These are phyloP conservation scores for Cytauxzoon felis DNA, from an alignment of 169 alveolate genomes.

Conservation along the genomic window DNA sequence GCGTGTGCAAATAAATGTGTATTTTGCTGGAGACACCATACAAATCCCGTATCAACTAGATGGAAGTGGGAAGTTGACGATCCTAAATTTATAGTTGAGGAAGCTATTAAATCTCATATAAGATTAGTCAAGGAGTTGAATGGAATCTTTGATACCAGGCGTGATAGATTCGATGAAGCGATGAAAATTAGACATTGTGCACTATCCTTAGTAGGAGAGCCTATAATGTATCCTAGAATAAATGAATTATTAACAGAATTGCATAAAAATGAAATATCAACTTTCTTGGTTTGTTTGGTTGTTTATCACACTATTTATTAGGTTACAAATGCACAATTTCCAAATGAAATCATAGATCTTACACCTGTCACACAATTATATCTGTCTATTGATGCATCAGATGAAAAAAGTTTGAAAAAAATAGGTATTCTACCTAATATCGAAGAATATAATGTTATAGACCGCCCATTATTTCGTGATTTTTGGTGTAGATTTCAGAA, in stretches of 20 bases:
- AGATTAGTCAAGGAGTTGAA: conserved; percentile 67
- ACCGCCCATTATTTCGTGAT: conserved; percentile 82
- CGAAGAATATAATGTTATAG: conserved; percentile 15
- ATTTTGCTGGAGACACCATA: conserved; percentile 90
- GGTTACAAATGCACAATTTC: conserved; percentile 87
- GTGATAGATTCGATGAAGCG: conserved; percentile 66
- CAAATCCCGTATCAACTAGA: conserved; percentile 80
- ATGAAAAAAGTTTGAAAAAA: conserved; percentile 65
- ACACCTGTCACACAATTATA: conserved; percentile 80
- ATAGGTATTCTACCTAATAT: conserved; percentile 16
- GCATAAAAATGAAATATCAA: conserved; percentile 76
- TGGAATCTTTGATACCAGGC: conserved; percentile 65
- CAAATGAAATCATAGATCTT: conserved; percentile 73
- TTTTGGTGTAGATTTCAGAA: conserved; percentile 81
- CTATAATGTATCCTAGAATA: conserved; percentile 86
- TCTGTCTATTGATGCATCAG: conserved; percentile 78
- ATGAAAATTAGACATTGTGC: conserved; percentile 78
- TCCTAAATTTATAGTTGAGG: conserved; percentile 70
- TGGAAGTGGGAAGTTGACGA: conserved; percentile 85
- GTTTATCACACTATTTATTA: not conserved
- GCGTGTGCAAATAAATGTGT: conserved; percentile 91
- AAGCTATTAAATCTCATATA: conserved; percentile 64
- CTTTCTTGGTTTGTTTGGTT: conserved; percentile 70
- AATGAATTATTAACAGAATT: conserved; percentile 77
- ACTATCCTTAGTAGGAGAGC: conserved; percentile 86